Evolutionary conservation across 495 filamentous ascomycete species (phyloP).

Genomic region (Tetracladium marchalianum): DNA sequence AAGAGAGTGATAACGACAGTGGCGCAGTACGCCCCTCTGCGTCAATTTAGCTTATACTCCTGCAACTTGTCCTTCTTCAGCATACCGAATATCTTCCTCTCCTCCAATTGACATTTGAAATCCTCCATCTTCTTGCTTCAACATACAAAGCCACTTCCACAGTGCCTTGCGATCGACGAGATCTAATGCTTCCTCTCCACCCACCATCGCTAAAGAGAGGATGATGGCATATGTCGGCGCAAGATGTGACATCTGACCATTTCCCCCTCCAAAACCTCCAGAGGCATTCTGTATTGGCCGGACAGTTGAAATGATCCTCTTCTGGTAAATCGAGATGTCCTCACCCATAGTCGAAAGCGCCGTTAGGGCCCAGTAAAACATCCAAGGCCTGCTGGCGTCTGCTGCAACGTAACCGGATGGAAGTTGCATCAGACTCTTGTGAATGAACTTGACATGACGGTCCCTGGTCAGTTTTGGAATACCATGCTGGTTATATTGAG

Average conservation of each 20-base stretch:
- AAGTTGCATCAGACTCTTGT: conserved; percentile 50
- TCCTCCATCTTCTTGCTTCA: conserved; percentile 78
- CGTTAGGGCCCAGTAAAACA: conserved; percentile 82
- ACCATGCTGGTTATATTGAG: conserved; percentile 51
- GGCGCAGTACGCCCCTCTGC: conserved; percentile 82
- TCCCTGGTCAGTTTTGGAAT: conserved; percentile 61
- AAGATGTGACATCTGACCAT: conserved; percentile 77
- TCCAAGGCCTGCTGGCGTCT: conserved; percentile 85
- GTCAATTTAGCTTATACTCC: background rate
- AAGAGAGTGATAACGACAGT: conserved; percentile 74
- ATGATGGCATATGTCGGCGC: conserved; percentile 82
- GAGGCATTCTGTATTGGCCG: conserved; percentile 67
- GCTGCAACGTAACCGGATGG: conserved; percentile 54
- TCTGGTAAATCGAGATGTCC: conserved; percentile 59
- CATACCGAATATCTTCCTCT: conserved; percentile 84
- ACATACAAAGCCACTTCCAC: conserved; percentile 76
- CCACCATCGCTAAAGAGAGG: conserved; percentile 66
- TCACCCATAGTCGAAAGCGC: conserved; percentile 64
- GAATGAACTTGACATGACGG: conserved; percentile 68
- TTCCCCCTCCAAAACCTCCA: conserved; percentile 92
- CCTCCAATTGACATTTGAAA: conserved; percentile 74
- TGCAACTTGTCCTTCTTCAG: background rate
- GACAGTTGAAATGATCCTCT: conserved; percentile 60
- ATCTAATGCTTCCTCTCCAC: conserved; percentile 58
- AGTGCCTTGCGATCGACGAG: conserved; percentile 73